phyloP scores from a whole-genome alignment of 164 flowering plant species.

The Umbilicus rupestris region DNA sequence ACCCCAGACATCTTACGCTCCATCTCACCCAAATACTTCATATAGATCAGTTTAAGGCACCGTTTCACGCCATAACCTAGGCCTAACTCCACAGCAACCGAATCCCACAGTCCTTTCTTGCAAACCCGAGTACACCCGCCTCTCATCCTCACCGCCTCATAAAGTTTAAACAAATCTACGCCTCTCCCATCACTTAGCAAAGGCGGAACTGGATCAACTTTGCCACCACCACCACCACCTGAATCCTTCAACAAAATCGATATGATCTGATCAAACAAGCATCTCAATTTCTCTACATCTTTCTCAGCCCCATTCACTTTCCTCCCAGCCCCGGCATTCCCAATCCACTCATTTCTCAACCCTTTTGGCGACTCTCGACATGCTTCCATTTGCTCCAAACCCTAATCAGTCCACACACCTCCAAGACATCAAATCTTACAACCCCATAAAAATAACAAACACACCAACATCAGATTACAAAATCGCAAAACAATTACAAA shows the following conservation, averaged over 20 bases:
- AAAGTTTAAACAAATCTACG: conserved; percentile 43
- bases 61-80: conserved; percentile 17
- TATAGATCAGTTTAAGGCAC: conserved; percentile 31
- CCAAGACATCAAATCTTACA: background rate
- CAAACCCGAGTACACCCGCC: conserved; percentile 47
- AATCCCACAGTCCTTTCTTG: conserved; percentile 29
- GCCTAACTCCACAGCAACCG: conserved; percentile 31
- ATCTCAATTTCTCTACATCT: conserved; percentile 6
- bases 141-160: conserved; percentile 30
- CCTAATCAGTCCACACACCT: background rate
- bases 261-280: conserved; percentile 33
- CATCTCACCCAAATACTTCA: conserved; percentile 37
- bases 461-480: background rate
- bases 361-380: background rate
- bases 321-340: background rate
- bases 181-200: conserved; percentile 32
- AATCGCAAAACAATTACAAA: background rate
- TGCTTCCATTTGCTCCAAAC: background rate
- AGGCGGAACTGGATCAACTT: conserved; percentile 33
- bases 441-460: background rate
- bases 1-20: conserved; percentile 27
- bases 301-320: background rate
- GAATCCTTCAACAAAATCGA: conserved; percentile 12
- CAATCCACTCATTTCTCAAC: background rate
- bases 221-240: conserved; percentile 11